Base-by-base conservation (phyloP, 768 basidiomycete genomes). In the Leucosporidium creatinivorum region DNA sequence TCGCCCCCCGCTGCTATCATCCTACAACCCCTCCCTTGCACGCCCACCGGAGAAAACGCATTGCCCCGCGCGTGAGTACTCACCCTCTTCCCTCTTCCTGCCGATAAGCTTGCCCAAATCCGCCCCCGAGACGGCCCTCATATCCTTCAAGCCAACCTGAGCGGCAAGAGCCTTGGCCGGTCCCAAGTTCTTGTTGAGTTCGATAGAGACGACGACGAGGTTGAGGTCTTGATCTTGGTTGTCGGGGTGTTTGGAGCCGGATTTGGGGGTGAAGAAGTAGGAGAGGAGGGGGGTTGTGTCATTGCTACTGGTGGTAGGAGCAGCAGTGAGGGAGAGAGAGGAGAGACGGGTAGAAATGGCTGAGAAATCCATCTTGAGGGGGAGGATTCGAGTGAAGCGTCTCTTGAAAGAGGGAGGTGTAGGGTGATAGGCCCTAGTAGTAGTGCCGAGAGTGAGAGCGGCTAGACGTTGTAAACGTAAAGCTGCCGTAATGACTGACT, bases 191-290 rank as follows among this genome's bases (percentile, higher is more conserved):
- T 73, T 73, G 15, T 31, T 49, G 26, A 73, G 54, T 63, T 76
- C 75, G 54, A 70, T 50, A 15, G 67, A 25, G 62, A 73, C 74
- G 47, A 73, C 62, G 31, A 76, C 74, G 57, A 76, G 69, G 61
- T 74, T 68, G 58, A 68, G 61, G 62, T 66, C 69, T 18, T 62
- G 59, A 4, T 65, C 69, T 10, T 52, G n/a, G 60, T 61, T 44
- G 51, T 62, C 63, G 21, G 72, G 72, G 61, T 73, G 72, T 56
- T 67, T 67, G 10, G 72, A 69, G n/a, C 72, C 67, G 2, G 64
- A 62, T 62, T 76, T 76, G 39, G 75, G 75, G 50, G 52, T 74
- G 71, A 76, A 76, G 62, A 70, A 72, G 67, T 74, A 76, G 15
- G 56, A 52, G 52, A 59, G 44, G 26, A 73, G 58, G 3, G 48